Conservation (phyloP, 257 asterid genomes). For the Salvia rosmarinus region DNA sequence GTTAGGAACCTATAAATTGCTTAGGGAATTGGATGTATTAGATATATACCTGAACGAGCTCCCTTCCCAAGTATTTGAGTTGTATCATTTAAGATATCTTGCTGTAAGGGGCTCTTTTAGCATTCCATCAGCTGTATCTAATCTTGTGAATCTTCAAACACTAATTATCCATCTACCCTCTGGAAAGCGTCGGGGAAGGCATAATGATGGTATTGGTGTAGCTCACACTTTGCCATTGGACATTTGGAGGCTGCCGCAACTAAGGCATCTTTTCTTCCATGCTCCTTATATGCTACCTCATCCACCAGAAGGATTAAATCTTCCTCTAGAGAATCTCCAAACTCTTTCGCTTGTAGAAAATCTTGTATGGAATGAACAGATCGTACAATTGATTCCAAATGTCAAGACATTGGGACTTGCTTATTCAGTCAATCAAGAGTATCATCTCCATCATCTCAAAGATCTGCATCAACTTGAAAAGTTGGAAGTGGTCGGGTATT, state of each 20-base stretch:
- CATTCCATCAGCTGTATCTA: not conserved
- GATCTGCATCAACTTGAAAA: not conserved
- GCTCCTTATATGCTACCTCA: not conserved
- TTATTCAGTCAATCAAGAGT: not conserved
- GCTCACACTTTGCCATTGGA: not conserved
- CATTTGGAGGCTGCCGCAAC: not conserved
- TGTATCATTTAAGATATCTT: not conserved
- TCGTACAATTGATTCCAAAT: not conserved
- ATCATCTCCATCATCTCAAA: not conserved
- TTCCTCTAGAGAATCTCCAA: not conserved
- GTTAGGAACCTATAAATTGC: not conserved
- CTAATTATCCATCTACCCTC: not conserved
- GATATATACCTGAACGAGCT: not conserved
- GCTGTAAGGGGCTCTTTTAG: not conserved
- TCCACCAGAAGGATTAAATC: not conserved
- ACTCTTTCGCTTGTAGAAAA: not conserved
- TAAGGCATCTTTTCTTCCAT: not conserved
- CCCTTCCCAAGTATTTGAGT: not conserved
- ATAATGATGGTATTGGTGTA: not conserved
- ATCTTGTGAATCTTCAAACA: slow-evolving; percentile 1
- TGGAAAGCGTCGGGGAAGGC: not conserved
- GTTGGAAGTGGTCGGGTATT: not conserved
- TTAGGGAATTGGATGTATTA: not conserved
- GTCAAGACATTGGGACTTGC: not conserved
- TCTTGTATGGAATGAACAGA: slow-evolving; percentile 2